Evolutionary conservation across 1,139 yeast species (phyloP).

Genomic region (Sugiyamaella novakii): DNA sequence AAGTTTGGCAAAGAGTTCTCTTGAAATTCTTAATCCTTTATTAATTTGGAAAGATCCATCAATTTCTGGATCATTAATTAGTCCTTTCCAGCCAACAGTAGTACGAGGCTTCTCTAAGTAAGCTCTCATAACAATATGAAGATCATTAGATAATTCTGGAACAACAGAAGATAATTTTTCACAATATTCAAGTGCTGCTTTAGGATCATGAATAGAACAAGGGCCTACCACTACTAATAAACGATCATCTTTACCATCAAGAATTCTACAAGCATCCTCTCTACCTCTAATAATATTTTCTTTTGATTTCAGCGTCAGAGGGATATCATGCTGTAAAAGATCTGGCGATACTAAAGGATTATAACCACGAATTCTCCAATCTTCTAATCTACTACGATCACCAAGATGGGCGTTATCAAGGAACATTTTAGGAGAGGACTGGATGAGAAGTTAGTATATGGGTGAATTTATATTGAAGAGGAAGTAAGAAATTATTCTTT

Average conservation of each 20-base stretch:
- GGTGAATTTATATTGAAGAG: not conserved
- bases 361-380: slow-evolving; percentile 93
- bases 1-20: slow-evolving; percentile 81
- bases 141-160: slow-evolving; percentile 68
- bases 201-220: slow-evolving; percentile 94
- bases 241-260: slow-evolving; percentile 78
- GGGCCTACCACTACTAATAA: slow-evolving; percentile 89
- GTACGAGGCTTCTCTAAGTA: slow-evolving; percentile 98
- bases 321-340: slow-evolving; percentile 85
- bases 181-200: slow-evolving; percentile 89
- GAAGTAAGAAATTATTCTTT: no score
- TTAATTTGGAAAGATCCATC: slow-evolving; percentile 93
- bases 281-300: slow-evolving; percentile 73
- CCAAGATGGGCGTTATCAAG: slow-evolving; percentile 80
- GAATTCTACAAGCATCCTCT: slow-evolving; percentile 68
- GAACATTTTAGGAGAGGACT: slow-evolving; percentile 57
- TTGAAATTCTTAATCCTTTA: slow-evolving; percentile 86
- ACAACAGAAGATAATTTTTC: slow-evolving; percentile 60
- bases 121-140: slow-evolving; percentile 93
- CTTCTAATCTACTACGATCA: slow-evolving; percentile 79
- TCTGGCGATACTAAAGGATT: slow-evolving; percentile 96
- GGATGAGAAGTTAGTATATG: not conserved
- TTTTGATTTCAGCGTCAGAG: slow-evolving; percentile 62
- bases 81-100: slow-evolving; percentile 98
- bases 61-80: slow-evolving; percentile 95